phyloP scores from a whole-genome alignment of 2,329 filamentous ascomycete species.

The Metarhizium brunneum region DNA sequence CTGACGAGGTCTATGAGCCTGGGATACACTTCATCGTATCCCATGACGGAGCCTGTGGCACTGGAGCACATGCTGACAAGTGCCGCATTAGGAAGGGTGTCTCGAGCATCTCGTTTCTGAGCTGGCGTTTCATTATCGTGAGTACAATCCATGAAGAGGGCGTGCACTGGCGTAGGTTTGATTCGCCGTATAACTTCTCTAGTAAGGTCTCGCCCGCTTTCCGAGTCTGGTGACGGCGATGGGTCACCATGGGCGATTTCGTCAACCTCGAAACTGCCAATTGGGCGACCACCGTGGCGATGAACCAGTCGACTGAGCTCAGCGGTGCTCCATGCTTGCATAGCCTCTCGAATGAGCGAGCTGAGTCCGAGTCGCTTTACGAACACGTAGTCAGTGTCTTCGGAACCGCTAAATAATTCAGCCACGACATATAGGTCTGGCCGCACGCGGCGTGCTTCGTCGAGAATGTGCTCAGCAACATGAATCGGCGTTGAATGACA shows the following conservation, averaged over 20 bases:
- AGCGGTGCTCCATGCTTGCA: constrained; percentile 95
- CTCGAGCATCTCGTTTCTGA: constrained; percentile 87
- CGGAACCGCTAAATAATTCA: constrained; percentile 90
- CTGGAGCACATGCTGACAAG: constrained; percentile 94
- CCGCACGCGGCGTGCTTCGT: constrained; percentile 81
- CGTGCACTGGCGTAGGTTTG: constrained; percentile 80
- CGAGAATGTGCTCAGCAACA: constrained; percentile 89
- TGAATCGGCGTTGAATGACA: constrained; percentile 93
- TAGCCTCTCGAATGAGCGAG: constrained; percentile 88
- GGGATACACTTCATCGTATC: constrained; percentile 94
- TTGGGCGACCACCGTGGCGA: constrained; percentile 83
- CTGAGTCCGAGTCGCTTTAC: constrained; percentile 87
- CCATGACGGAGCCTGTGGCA: constrained; percentile 92
- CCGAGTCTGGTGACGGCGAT: constrained; percentile 16
- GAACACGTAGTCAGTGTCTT: constrained; percentile 93
- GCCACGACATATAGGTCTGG: constrained; percentile 88
- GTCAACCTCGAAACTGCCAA: constrained; percentile 95
- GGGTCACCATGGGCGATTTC: constrained; percentile 60
- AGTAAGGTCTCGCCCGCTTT: constrained; percentile 26
- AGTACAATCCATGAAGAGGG: constrained; percentile 97
- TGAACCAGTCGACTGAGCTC: constrained; percentile 91
- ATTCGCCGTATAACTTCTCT: constrained; percentile 69
- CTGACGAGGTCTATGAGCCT: constrained; percentile 86
- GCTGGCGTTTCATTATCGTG: constrained; percentile 96
- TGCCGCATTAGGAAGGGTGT: constrained; percentile 89